A percentile compares a stretch with the other conserved stretches of the same genome.
phyloP scores from a whole-genome alignment of 2,329 filamentous ascomycete species.

The Magnaporthiopsis incrustans region DNA sequence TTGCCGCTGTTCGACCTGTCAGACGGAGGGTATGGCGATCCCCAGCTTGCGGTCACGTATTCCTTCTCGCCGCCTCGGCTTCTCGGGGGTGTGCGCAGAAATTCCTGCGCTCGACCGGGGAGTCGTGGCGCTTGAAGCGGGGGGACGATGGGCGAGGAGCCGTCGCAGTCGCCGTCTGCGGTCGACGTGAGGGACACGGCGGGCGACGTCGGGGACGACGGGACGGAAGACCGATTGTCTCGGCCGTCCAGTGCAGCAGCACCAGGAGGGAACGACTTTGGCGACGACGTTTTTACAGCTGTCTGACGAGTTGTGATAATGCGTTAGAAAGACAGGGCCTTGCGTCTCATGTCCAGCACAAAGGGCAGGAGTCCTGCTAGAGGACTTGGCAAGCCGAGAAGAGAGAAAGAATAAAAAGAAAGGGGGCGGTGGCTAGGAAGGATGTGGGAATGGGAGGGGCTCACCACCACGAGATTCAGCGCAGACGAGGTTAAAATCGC shows the following conservation, averaged over 20 bases:
- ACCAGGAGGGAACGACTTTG: constrained; percentile 44
- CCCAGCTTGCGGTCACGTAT: constrained; percentile 75
- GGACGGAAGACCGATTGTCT: constrained; percentile 26
- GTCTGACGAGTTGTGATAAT: background rate
- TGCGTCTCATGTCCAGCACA: constrained; percentile 9
- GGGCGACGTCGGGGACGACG: constrained; percentile 41
- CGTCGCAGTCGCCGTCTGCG: constrained; percentile 38
- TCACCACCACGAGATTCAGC: constrained; percentile 50
- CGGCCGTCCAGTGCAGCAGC: constrained; percentile 52
- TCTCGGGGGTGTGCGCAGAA: constrained; percentile 46
- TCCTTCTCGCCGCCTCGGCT: constrained; percentile 27
- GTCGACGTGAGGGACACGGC: constrained; percentile 56
- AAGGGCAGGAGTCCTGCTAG: background rate
- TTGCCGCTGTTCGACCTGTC: constrained; percentile 41
- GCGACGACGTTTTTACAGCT: constrained; percentile 46
- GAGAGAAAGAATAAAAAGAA: background rate
- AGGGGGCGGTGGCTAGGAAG: background rate
- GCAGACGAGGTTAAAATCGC: constrained; percentile 52
- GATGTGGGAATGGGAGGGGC: constrained; percentile 12
- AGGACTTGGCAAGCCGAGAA: background rate
- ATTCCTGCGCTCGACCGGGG: constrained; percentile 44
- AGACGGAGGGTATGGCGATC: constrained; percentile 74
- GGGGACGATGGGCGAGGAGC: constrained; percentile 50
- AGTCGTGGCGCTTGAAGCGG: constrained; percentile 51
- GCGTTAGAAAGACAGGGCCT: constrained; percentile 19